A percentile compares a stretch with the other conserved stretches of the same genome.
phyloP scores from a whole-genome alignment of 768 basidiomycete species.

The Rhizopogon rudus region DNA sequence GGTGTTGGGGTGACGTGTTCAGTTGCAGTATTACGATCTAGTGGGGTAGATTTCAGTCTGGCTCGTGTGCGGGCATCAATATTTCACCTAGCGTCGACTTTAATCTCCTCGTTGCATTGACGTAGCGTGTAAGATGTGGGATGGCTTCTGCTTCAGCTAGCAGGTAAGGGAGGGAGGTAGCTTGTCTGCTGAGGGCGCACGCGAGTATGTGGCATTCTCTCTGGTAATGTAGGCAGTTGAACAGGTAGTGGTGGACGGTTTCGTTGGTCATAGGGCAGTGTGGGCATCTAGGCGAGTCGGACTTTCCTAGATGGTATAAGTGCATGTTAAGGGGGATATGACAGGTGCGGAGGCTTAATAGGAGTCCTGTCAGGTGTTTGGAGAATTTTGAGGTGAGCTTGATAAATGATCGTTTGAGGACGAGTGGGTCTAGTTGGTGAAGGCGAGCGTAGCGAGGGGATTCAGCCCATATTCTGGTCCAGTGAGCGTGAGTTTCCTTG shows the following conservation, averaged over 20 bases:
- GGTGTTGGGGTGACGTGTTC: too few species aligned
- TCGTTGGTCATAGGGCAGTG: constrained; percentile 18
- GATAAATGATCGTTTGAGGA: neutral
- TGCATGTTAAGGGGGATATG: constrained; percentile 27
- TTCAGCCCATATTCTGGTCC: neutral
- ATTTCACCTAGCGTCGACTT: too few species aligned
- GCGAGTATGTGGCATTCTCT: neutral
- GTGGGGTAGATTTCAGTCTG: too few species aligned
- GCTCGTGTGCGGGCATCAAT: neutral
- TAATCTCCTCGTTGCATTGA: too few species aligned
- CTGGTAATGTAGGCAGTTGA: constrained; percentile 19
- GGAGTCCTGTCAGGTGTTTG: constrained; percentile 14
- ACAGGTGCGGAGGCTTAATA: constrained; percentile 26
- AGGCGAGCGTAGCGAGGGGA: neutral
- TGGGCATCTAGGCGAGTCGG: constrained; percentile 21
- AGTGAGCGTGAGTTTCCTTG: neutral
- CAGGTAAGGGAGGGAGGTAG: too few species aligned
- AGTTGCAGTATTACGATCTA: too few species aligned
- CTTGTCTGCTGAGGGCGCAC: too few species aligned
- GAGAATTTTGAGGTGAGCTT: constrained; percentile 5
- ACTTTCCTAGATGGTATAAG: constrained; percentile 21
- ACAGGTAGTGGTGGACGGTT: constrained; percentile 25
- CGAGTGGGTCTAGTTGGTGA: neutral
- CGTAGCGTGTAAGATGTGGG: too few species aligned
- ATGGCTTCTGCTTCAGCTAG: too few species aligned